Percentiles rank a stretch among this genome's conserved stretches.
Evolutionary conservation across 2,329 filamentous ascomycete species (phyloP).

Genomic region (Ophiostoma sp.): DNA sequence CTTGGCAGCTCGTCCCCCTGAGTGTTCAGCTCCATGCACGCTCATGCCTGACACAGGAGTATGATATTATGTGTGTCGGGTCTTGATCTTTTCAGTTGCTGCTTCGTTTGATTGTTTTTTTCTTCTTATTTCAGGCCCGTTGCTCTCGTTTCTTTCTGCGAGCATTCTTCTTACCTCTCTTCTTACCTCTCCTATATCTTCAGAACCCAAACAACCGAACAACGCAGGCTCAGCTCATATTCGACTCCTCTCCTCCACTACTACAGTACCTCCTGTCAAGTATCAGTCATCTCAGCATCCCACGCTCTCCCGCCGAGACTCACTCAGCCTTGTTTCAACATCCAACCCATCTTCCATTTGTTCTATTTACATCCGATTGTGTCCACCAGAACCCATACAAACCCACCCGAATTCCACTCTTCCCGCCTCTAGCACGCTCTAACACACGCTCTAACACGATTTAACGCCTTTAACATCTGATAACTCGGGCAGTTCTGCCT

Average conservation of each 20-base stretch:
- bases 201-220: not conserved
- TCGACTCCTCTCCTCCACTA: not conserved
- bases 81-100: not conserved
- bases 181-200: not conserved
- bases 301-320: not conserved
- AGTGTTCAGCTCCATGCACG: not conserved
- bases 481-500: not conserved
- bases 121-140: too few species aligned
- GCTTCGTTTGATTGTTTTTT: not conserved
- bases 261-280: not conserved
- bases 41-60: not conserved
- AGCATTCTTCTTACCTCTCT: not conserved
- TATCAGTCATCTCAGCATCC: not conserved
- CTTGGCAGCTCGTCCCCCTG: not conserved
- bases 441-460: not conserved
- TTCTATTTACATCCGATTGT: not conserved
- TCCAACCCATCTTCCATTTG: not conserved
- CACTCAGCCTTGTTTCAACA: conserved; percentile 4
- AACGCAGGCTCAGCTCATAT: not conserved
- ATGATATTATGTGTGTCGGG: not conserved
- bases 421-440: not conserved
- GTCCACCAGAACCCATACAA: not conserved
- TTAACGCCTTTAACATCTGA: not conserved
- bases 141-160: not conserved
- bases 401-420: conserved; percentile 2